Evolutionary conservation across 2,329 filamentous ascomycete genomes (phyloP), one percentile per base, ranked within the genome.

Genomic region (Cercospora canescens): DNA sequence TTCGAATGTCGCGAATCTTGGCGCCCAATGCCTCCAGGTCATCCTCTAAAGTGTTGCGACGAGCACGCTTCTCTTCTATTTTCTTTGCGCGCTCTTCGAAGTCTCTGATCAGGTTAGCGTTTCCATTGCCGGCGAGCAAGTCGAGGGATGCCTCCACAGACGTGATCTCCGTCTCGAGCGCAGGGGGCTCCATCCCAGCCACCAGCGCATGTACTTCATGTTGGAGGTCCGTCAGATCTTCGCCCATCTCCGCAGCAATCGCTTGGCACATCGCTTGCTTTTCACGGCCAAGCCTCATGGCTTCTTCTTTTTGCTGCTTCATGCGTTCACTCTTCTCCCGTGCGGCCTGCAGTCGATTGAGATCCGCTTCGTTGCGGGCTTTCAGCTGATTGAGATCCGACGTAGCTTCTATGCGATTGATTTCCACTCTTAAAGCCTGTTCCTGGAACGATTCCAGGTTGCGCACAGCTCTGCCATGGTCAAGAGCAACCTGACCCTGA

Each of bases 341-440:
- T 65, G 88, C 88, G 12, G 82, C 81, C 71, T 87, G 86, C 21
- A 97, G 82, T 5, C 86, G 86, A 52, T 87, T 83, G 3, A 91
- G 78, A 73, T 99, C 95, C 0, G 93, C 97, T 18, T 84, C 78
- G 71, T 93, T 92, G 65, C 89, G 88, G 16, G 82, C 81, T 72
- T 87, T 86, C n/a, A 97, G 82, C 6, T 86, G 86, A 52, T 87
- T 83, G 2, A 91, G 78, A 73, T 99, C 95, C 0, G 93, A 97
- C n/a, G 83, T 78, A 1, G 93, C 94, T 81, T 99, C 95, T 32
- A 96, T 86, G 0, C 86, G 81, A 67, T 88, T 84, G 52, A 97
- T 84, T 70, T 91, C 86, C 1, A 87, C 88, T 72, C 94, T 88
- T 16, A 94, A 78, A 11, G 92, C 80, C 14, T 86, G 85, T 54